Percentiles rank a stretch among this genome's conserved stretches.
Evolutionary conservation across 2,329 filamentous ascomycete genomes (phyloP).

Genomic region (Teratosphaeria viscida): DNA sequence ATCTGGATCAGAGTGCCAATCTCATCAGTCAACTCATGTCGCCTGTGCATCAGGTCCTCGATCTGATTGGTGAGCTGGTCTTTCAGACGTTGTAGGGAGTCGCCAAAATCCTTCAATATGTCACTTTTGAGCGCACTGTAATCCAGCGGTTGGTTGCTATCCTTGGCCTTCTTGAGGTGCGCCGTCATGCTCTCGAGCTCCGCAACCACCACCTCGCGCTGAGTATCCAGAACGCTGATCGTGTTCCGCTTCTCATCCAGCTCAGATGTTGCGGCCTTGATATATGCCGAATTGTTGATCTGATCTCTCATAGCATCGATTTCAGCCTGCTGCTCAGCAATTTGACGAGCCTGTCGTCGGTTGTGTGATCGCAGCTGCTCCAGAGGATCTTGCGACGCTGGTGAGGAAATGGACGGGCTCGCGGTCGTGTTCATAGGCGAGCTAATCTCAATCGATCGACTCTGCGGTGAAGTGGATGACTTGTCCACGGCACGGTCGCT

Average conservation of each 20-base stretch:
- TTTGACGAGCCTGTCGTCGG: conserved; percentile 72
- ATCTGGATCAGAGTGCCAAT: conserved; percentile 71
- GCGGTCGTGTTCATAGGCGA: conserved; percentile 10
- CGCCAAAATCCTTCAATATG: conserved; percentile 52
- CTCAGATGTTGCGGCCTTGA: conserved; percentile 74
- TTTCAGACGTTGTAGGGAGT: conserved; percentile 58
- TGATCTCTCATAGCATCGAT: conserved; percentile 47
- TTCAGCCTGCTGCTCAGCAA: conserved; percentile 77
- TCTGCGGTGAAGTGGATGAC: conserved; percentile 22
- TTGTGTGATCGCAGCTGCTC: conserved; percentile 42
- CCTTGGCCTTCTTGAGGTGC: conserved; percentile 77
- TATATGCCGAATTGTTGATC: conserved; percentile 49
- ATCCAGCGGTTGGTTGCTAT: conserved; percentile 69
- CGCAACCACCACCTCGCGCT: conserved; percentile 89
- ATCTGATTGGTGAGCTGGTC: conserved; percentile 66
- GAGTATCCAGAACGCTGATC: conserved; percentile 84
- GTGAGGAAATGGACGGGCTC: conserved; percentile 38
- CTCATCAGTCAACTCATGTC: conserved; percentile 75
- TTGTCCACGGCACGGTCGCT: conserved; percentile 45
- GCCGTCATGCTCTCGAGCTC: conserved; percentile 84
- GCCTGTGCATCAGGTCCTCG: conserved; percentile 80
- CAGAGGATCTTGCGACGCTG: conserved; percentile 37
- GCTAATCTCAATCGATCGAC: conserved; percentile 30
- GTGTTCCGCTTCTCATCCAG: conserved; percentile 89
- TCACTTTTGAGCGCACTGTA: conserved; percentile 57